These are phyloP conservation scores for Eucalyptus melliodora DNA, from an alignment of 345 rosid species.

Conservation along the genomic window DNA sequence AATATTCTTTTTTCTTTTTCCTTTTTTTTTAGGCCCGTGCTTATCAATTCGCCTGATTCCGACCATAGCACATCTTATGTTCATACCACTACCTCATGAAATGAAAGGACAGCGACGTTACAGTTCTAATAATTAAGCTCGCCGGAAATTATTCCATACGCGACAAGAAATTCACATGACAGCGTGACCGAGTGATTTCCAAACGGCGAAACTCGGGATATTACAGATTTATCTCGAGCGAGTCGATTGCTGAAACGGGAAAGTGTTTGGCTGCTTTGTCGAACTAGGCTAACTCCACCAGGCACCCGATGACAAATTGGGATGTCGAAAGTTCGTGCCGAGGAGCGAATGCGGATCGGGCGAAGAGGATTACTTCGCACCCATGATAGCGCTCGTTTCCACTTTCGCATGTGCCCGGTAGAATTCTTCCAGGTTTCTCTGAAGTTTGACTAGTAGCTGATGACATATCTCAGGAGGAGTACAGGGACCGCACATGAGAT, in stretches of 20 bases:
- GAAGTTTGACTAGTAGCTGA: conserved; percentile 44
- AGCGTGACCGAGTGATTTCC: neutral
- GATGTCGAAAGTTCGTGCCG: neutral
- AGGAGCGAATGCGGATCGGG: neutral
- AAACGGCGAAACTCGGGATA: neutral
- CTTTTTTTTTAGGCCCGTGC: neutral
- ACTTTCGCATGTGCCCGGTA: neutral
- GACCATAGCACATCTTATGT: neutral
- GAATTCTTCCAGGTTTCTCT: conserved; percentile 42
- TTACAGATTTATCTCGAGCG: neutral
- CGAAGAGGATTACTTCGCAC: neutral
- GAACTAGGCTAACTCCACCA: neutral
- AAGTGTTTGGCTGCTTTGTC: neutral
- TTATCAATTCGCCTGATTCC: neutral
- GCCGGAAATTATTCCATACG: neutral
- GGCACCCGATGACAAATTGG: neutral
- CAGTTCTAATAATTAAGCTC: neutral
- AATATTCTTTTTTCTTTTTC: too few relatives aligned
- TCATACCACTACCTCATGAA: neutral
- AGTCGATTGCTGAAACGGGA: neutral
- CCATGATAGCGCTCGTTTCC: neutral
- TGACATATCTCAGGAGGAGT: conserved; percentile 55
- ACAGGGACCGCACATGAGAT: conserved; percentile 87
- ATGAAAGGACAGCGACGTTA: neutral
- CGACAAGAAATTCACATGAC: neutral